Evolutionary conservation across 441 rosid genomes (phyloP).

Genomic region (Gossypium trilobum): DNA sequence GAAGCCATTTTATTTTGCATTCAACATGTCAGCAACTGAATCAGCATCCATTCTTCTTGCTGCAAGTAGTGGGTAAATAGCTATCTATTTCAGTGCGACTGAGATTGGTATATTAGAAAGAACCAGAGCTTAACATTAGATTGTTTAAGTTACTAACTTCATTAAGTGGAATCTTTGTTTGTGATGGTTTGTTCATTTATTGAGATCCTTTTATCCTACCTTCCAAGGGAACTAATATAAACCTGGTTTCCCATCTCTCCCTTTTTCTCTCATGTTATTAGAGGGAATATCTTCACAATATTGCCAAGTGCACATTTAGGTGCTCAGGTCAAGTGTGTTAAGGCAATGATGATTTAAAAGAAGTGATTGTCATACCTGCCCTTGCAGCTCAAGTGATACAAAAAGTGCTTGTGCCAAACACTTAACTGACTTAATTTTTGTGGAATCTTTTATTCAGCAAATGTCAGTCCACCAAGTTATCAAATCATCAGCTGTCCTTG

Average conservation of each 20-base stretch:
- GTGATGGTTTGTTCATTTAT: background rate
- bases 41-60: background rate
- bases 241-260: background rate
- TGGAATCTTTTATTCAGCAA: background rate
- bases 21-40: background rate
- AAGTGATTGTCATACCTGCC: background rate
- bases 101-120: background rate
- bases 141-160: background rate
- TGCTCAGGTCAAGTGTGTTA: background rate
- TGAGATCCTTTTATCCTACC: background rate
- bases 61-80: conserved; percentile 28
- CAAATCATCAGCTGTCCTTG: background rate
- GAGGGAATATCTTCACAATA: background rate
- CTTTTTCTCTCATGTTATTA: background rate
- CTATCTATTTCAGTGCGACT: background rate
- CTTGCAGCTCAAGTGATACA: background rate
- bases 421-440: background rate
- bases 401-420: background rate
- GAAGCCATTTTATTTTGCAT: background rate
- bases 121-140: background rate
- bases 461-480: too few relatives aligned
- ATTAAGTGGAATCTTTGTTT: background rate
- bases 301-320: background rate
- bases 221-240: background rate
- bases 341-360: background rate